Evolutionary conservation across 129 eudicot genomes (phyloP), one percentile per base, ranked within the genome.

Genomic region (Glebionis coronaria): DNA sequence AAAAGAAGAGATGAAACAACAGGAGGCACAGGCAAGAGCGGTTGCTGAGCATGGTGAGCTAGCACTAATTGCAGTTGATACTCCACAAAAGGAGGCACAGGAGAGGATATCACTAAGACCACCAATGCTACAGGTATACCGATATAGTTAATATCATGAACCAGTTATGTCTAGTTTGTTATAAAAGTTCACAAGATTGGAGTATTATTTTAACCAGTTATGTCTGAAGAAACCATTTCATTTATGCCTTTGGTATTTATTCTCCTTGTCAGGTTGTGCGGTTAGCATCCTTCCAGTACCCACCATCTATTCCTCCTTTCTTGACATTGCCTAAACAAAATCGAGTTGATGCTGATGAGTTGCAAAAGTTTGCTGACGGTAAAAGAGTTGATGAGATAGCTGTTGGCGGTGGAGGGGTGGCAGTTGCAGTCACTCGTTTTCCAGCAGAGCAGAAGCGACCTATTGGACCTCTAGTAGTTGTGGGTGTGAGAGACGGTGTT

Each of bases 341-440:
- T 27, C 84, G 84, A 82, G 78, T 51, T 44, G 96, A 84, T 68
- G 80, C 80, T 84, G 92, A 86, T 58, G 91, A 80, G n/a, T 51
- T 88, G 59, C 80, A 70, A 38, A 90, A 83, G 70, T 90, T 86
- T 58, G 58, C 63, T 7, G 96, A 88, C 51, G 95, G 81, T 61
- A 88, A 82, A 72, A 86, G 70, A 84, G 85, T 80, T 15, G 84
- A 84, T 70, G 98, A 93, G 77, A 79, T 86, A 60, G 98, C 97
- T 65, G 97, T 93, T 74, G 98, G 98, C 67, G 98, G 98, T 67
- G 98, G 98, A 63, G 98, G 98, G 61, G 96, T 93, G 73, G 83
- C 86, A 9, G 98, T 93, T 56, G 96, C 98, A 10, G 95, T 88
- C 74, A 93, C 98, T 70, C 93, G 98, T 52, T 93, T 93, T 81